These are phyloP conservation scores for Trametes meyenii DNA, from an alignment of 768 basidiomycete species.

Conservation along the genomic window DNA sequence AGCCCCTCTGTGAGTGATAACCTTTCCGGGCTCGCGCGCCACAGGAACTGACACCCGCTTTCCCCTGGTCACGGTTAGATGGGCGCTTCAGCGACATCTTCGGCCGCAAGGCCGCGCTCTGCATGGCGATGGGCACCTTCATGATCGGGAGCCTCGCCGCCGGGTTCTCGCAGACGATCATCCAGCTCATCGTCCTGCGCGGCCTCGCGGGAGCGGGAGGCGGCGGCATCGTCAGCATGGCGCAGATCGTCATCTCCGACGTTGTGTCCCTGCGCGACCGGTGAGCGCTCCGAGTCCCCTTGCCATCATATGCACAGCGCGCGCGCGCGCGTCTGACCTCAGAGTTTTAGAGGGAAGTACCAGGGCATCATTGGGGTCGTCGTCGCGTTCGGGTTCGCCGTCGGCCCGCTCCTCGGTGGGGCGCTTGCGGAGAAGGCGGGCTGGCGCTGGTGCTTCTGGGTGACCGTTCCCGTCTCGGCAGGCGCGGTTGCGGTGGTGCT, in stretches of 20 bases:
- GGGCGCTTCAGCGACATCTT: constrained; percentile 70
- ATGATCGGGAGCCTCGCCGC: constrained; percentile 66
- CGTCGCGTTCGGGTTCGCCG: constrained; percentile 61
- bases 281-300: constrained; percentile 35
- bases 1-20: constrained; percentile 42
- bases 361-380: constrained; percentile 72
- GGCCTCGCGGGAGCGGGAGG: constrained; percentile 72
- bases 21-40: constrained; percentile 33
- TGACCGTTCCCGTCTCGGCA: constrained; percentile 63
- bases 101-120: constrained; percentile 63
- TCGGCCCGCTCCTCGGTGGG: constrained; percentile 73
- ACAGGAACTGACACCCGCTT: constrained; percentile 37
- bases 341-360: constrained; percentile 62
- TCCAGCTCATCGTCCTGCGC: constrained; percentile 69
- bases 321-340: not conserved
- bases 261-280: constrained; percentile 70
- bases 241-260: constrained; percentile 74
- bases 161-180: constrained; percentile 66
- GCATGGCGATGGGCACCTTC: constrained; percentile 61
- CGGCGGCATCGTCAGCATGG: constrained; percentile 69
- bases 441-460: constrained; percentile 83
- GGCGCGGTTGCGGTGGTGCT: constrained; percentile 56
- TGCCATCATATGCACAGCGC: not conserved
- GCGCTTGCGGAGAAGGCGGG: constrained; percentile 60
- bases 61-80: constrained; percentile 29